phyloP scores from a whole-genome alignment of 768 basidiomycete species.

The Mrakia blollopis region DNA sequence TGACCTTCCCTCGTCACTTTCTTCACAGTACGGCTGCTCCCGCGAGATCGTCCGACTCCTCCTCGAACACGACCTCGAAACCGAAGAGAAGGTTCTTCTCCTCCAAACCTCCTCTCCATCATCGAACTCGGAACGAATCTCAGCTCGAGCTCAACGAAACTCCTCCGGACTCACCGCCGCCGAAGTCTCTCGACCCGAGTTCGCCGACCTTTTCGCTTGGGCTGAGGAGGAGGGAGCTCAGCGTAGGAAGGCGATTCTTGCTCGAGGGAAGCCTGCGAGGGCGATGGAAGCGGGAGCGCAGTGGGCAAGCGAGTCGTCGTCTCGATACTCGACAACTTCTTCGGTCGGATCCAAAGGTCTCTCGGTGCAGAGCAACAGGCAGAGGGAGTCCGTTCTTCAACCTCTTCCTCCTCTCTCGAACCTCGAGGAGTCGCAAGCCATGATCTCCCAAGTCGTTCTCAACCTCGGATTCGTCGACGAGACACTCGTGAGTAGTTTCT shows the following conservation, averaged over 20 bases:
- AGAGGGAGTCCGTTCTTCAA: slow-evolving; percentile 22
- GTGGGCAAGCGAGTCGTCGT: background rate
- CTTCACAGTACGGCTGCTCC: slow-evolving; percentile 21
- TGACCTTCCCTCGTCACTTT: background rate
- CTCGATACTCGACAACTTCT: background rate
- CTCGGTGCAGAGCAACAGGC: background rate
- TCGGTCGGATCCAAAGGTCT: background rate
- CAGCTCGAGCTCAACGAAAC: slow-evolving; percentile 2
- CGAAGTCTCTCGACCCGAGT: slow-evolving; percentile 23
- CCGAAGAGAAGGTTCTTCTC: slow-evolving; percentile 3
- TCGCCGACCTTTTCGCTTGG: slow-evolving; percentile 11
- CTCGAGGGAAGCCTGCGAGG: background rate
- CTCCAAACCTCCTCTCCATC: background rate
- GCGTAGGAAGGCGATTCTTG: background rate
- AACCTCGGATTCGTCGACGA: slow-evolving; percentile 22
- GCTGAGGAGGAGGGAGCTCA: background rate
- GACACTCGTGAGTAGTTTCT: background rate
- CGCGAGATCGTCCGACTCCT: slow-evolving; percentile 19
- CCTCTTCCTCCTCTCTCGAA: slow-evolving; percentile 12
- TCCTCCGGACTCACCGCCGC: slow-evolving; percentile 15
- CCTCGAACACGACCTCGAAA: slow-evolving; percentile 5
- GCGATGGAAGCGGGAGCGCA: background rate
- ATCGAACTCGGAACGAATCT: background rate
- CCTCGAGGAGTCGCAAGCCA: slow-evolving; percentile 14
- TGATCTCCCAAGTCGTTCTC: slow-evolving; percentile 7